Evolutionary conservation across 108 stramenopile genomes (phyloP).

Genomic region (Chaetoceros muelleri): DNA sequence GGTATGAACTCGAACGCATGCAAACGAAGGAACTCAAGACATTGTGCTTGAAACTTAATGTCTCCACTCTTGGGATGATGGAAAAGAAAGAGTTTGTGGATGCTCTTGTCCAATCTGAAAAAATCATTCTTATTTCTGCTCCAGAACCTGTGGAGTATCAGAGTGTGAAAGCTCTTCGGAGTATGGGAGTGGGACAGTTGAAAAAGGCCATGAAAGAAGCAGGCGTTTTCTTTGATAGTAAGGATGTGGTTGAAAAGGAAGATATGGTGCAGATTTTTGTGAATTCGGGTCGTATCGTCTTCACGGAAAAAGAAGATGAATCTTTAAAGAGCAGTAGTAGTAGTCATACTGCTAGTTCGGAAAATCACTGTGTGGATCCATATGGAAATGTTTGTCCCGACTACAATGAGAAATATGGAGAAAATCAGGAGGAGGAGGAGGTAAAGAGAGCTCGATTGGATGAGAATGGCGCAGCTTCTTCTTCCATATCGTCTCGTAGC

Average conservation of each 20-base stretch:
- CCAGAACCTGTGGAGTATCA: slow-evolving; percentile 39
- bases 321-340: neutral
- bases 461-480: neutral
- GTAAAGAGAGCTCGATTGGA: neutral
- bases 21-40: slow-evolving; percentile 23
- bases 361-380: neutral
- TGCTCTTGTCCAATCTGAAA: slow-evolving; percentile 13
- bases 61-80: slow-evolving; percentile 1
- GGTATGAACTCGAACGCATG: slow-evolving; percentile 49
- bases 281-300: slow-evolving; percentile 33
- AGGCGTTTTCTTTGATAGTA: slow-evolving; percentile 43
- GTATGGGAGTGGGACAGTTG: slow-evolving; percentile 31
- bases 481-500: neutral
- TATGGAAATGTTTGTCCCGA: neutral
- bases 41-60: slow-evolving; percentile 5
- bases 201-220: slow-evolving; percentile 34
- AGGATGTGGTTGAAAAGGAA: slow-evolving; percentile 59
- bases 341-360: neutral
- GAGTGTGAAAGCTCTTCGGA: slow-evolving; percentile 8
- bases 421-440: neutral
- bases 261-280: slow-evolving; percentile 53
- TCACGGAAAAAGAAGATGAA: slow-evolving; percentile 13
- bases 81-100: slow-evolving; percentile 47
- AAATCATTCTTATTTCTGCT: slow-evolving; percentile 42
- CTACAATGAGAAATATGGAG: neutral